A percentile compares a stretch with the other conserved stretches of the same genome.
Evolutionary conservation across 345 rosid species (phyloP).

Genomic region (Salix dunnii): DNA sequence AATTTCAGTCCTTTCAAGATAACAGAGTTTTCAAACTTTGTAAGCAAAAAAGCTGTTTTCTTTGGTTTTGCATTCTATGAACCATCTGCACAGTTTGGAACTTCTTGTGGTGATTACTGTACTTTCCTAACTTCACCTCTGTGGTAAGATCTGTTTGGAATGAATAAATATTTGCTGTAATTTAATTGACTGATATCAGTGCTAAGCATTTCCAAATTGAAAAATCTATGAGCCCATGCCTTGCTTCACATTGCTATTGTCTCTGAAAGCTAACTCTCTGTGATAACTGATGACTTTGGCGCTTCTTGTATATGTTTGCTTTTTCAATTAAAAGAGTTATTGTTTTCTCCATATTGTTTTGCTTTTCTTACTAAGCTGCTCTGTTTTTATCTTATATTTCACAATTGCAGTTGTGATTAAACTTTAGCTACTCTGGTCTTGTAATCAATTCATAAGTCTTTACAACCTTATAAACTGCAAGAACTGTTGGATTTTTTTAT

Average conservation of each 20-base stretch:
- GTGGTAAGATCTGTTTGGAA: not conserved
- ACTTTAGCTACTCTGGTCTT: no score
- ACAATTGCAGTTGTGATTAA: not conserved
- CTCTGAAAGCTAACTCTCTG: not conserved
- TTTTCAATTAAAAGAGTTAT: not conserved
- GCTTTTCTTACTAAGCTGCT: not conserved
- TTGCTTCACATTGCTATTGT: not conserved
- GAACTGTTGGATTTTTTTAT: not conserved
- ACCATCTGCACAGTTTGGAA: not conserved
- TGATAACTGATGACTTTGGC: not conserved
- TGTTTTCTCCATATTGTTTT: not conserved
- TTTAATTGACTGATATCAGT: not conserved
- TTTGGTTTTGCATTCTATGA: not conserved
- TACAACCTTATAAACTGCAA: not conserved
- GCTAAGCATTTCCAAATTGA: not conserved
- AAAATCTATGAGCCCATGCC: not conserved
- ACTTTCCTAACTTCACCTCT: not conserved
- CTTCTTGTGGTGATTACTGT: not conserved
- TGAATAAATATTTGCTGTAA: not conserved
- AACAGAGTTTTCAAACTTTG: conserved; percentile 64
- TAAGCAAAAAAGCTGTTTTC: conserved; percentile 36
- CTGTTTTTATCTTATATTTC: not conserved
- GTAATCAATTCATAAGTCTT: not conserved
- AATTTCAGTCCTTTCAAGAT: conserved; percentile 71
- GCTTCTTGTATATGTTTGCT: not conserved